Evolutionary conservation across 1,284 basidiomycete genomes (phyloP).

Genomic region (Athelia sp.): DNA sequence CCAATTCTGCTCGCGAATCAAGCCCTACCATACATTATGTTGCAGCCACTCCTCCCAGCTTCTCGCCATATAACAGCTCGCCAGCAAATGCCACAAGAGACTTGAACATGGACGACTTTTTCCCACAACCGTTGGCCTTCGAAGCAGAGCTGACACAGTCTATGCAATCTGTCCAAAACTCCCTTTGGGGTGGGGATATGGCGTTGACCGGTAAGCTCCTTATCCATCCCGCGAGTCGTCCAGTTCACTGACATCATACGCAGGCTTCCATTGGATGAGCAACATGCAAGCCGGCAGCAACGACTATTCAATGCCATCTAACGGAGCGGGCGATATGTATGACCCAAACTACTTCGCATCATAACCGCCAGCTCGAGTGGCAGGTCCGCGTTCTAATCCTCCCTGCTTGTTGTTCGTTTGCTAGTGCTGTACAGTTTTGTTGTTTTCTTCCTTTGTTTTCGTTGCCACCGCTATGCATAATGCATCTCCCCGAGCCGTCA

Average conservation of each 20-base stretch:
- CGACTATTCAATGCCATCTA: background rate
- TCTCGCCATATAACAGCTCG: background rate
- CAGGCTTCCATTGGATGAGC: conserved; percentile 41
- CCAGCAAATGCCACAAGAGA: conserved; percentile 7
- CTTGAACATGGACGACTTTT: conserved; percentile 35
- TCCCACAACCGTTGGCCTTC: conserved; percentile 49
- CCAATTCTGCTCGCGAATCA: conserved; percentile 19
- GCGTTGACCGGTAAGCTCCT: conserved; percentile 44
- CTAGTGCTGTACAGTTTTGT: no score
- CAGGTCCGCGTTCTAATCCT: conserved; percentile 1
- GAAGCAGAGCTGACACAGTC: conserved; percentile 57
- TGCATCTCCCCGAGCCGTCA: no score
- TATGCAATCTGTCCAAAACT: conserved; percentile 50
- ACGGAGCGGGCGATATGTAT: background rate
- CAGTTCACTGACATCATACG: background rate
- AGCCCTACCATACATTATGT: conserved; percentile 24
- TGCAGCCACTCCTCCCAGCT: background rate
- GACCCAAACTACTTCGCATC: background rate
- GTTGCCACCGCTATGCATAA: no score
- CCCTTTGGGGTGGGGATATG: conserved; percentile 45
- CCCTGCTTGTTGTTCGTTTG: background rate
- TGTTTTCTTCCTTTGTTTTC: no score
- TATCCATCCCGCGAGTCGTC: no score
- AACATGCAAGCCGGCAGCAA: conserved; percentile 16
- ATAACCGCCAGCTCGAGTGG: background rate